phyloP scores from a whole-genome alignment of 2,329 filamentous ascomycete species.

The Corniculantispora saksenae region DNA sequence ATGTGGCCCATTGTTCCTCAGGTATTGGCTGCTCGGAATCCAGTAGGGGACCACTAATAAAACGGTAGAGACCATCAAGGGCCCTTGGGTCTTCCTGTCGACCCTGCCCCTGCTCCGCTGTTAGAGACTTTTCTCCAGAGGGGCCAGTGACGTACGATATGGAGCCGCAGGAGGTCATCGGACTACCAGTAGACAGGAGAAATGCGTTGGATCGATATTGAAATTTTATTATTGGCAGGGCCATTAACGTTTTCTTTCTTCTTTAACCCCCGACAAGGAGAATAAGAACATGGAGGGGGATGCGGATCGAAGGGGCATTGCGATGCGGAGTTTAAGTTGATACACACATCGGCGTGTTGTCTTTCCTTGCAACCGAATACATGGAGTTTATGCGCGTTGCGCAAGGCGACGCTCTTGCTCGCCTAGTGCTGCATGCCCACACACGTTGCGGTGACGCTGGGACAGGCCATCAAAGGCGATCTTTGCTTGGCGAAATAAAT shows the following conservation, averaged over 20 bases:
- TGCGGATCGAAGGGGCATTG: not conserved
- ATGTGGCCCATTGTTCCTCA: not conserved
- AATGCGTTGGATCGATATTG: not conserved
- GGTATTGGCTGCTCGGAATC: not conserved
- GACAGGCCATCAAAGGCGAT: not conserved
- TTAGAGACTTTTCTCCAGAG: not conserved
- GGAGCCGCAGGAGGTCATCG: not conserved
- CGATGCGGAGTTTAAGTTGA: not conserved
- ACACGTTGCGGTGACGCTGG: not conserved
- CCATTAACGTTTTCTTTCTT: not conserved
- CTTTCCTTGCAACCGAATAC: not conserved
- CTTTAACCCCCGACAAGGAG: not conserved
- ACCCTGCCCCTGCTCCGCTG: not conserved
- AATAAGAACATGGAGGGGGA: not conserved
- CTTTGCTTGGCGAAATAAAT: not conserved
- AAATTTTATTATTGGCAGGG: not conserved
- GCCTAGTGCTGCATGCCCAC: not conserved
- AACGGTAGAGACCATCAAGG: not conserved
- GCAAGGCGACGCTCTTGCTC: not conserved
- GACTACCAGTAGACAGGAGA: not conserved
- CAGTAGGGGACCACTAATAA: not conserved
- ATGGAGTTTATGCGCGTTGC: not conserved
- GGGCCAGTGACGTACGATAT: constrained; percentile 1
- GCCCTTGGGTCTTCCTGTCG: too few relatives aligned
- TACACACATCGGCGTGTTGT: not conserved